A percentile compares a stretch with the other conserved stretches of the same genome.
phyloP scores from a whole-genome alignment of 768 basidiomycete species.

The Hydnomerulius pinastri region DNA sequence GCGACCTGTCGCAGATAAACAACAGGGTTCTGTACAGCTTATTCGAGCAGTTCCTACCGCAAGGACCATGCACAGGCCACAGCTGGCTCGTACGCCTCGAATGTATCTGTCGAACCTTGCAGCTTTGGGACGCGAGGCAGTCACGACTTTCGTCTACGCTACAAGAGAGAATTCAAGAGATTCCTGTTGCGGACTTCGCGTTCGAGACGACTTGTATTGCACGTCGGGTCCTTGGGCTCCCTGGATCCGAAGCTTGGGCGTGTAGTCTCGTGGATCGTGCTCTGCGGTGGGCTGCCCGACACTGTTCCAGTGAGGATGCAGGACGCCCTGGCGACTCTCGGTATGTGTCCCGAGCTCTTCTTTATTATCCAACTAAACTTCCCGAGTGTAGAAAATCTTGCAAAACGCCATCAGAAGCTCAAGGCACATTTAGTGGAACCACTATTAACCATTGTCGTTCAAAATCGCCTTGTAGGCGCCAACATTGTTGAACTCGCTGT shows the following conservation, averaged over 20 bases:
- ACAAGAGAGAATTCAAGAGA: no score
- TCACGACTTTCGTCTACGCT: no score
- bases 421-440: slow-evolving; percentile 68
- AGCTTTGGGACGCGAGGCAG: slow-evolving; percentile 20
- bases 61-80: neutral
- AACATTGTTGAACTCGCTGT: no score
- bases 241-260: slow-evolving; percentile 22
- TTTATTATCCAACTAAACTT: neutral
- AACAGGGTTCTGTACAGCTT: slow-evolving; percentile 29
- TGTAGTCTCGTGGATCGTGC: slow-evolving; percentile 42
- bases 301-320: slow-evolving; percentile 38
- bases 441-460: slow-evolving; percentile 58
- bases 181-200: no score
- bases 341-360: slow-evolving; percentile 26
- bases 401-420: slow-evolving; percentile 1
- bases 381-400: neutral
- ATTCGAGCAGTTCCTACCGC: slow-evolving; percentile 19
- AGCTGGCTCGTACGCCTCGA: slow-evolving; percentile 1
- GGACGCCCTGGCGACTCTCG: slow-evolving; percentile 30
- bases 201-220: no score
- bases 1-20: slow-evolving; percentile 8
- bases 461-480: no score
- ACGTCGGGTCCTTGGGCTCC: slow-evolving; percentile 17
- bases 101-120: slow-evolving; percentile 28
- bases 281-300: slow-evolving; percentile 50